Evolutionary conservation across 805 yeast genomes (phyloP), one percentile per base, ranked within the genome.

Genomic region (Brettanomyces anomalus): DNA sequence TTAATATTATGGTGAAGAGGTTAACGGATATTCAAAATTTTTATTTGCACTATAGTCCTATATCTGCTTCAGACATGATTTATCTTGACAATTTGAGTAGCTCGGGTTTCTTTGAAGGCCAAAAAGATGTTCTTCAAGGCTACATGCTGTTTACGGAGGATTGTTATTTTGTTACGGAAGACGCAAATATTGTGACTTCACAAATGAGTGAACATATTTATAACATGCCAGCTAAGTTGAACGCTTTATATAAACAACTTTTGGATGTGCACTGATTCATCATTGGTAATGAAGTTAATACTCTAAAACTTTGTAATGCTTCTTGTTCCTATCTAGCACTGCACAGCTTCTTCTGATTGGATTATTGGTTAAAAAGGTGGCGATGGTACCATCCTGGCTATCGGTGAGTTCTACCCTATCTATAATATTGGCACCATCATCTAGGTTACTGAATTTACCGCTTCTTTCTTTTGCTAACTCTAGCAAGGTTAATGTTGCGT

Each of bases 271-370:
- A 24, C 10, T 24, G 28, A 11, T 24, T 24, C 10, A 24, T 24
- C 6, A 7, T 11, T 24, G 28, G 10, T 24, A 24, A 2, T 24
- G 10, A 7, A 24, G 28, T 35, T 35, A 49, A 15, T 51, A 19
- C 37, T 58, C 59, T 32, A 71, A 55, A 14, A 70, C 61, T 21
- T 58, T 48, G 49, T 70, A 72, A 41, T 65, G 61, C 46, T 64
- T 68, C 40, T 56, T 66, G 20, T 65, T 52, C 7, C 54, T 48
- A 47, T 71, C 76, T 31, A 73, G 46, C 14, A 74, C 45, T 45
- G 72, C 67, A 5, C 68, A 72, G 35, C 60, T 54, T 0, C 57
- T 45, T 20, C 59, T 52, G 3, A 45, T 32, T 2, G 58, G 46
- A 44, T 62, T 68, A n/a, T 65, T 46, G 0, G 69, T 51, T 36